Evolutionary conservation across 2,329 filamentous ascomycete species (phyloP), one percentile per base, ranked within the genome.

Genomic region (Trichoderma afroharzianum): DNA sequence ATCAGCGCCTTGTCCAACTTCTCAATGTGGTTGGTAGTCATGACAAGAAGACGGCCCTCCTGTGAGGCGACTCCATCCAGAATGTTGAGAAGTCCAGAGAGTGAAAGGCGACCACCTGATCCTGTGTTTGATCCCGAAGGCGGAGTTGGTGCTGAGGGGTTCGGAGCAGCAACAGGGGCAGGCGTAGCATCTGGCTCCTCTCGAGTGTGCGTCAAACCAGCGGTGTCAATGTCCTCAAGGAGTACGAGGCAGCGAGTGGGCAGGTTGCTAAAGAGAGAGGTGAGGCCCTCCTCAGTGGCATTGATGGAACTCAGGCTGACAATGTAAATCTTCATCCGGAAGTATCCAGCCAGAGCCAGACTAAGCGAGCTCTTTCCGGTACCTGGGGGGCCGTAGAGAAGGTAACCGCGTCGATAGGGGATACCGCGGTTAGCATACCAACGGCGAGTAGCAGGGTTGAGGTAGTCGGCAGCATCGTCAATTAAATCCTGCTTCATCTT

Each of bases 391-490:
- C 94, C 94, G 74, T 95, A 85, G 18, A 97, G 88, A 0, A 97
- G 87, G 77, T 96, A 97, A 0, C 94, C 94, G 5, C 94, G 87
- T 15, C 94, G 88, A 79, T 97, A 97, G 0, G 94, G 94, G 33
- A 97, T 95, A 1, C 94, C 94, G 7, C 93, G 87, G 75, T 93
- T 92, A 0, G 91, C 86, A 78, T 97, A 97, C 93, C 93, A 97
- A n/a, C 90, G 85, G 58, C 88, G 84, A 0, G 90, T 91, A 14
- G 83, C 80, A 0, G 89, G 89, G 73, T 88, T 83, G 43, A 92
- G 85, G 76, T 92, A 92, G 75, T 91, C 88, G 30, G 83, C 83
- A 36, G 90, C 85, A 75, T 92, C 90, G 55, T 85, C 83, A 62
- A 92, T 82, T 14, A 92, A 83, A 3, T 86, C 83, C 72, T 85